Base-by-base conservation (phyloP, 805 yeast species). In the Tetrapisispora arboricola region DNA sequence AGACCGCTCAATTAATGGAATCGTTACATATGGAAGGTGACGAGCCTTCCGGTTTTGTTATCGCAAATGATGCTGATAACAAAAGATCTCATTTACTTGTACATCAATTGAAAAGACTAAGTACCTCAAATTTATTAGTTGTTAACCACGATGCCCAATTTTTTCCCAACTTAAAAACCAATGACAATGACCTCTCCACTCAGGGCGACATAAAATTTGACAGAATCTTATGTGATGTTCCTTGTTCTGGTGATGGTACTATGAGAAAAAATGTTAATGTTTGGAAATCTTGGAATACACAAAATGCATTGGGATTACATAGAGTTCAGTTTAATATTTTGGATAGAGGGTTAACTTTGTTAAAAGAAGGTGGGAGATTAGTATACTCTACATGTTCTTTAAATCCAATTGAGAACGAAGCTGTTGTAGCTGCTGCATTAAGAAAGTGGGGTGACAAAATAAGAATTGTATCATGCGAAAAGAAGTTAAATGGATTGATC, bases 191-290 rank as follows among this genome's bases (percentile, higher is more conserved):
- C 35, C 72, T 66, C 50, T 16, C 19, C 1, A 18, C 29, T 3
- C 33, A 31, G 25, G 33, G 31, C 12, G 36, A 38, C 16, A 24
- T 24, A 7, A 84, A 83, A 61, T 92, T 86, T 60, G 98, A 92
- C 64, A 76, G 98, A 60, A 77, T 92, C 40, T 71, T 92, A 47
- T 90, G 97, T 70, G 98, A 92, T 64, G 98, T 92, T 24, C 98
- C 98, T 39, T 92, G 98, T 70, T 84, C 97, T 15, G 98, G 98
- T 49, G 98, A 92, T 63, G 98, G 92, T 46, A 92, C 98, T 32
- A 86, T 92, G 94, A 78, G 98, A 62, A 92, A 92, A 67, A 92
- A 92, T 60, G 75, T 87, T 50, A 84, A 84, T 55, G 96, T 92
- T 25, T 92, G 98, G 98, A 80, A 79, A 52, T 95, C 87, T 53